Conservation (phyloP, 1,139 yeast genomes). For the Debaryomyces singareniensis region DNA sequence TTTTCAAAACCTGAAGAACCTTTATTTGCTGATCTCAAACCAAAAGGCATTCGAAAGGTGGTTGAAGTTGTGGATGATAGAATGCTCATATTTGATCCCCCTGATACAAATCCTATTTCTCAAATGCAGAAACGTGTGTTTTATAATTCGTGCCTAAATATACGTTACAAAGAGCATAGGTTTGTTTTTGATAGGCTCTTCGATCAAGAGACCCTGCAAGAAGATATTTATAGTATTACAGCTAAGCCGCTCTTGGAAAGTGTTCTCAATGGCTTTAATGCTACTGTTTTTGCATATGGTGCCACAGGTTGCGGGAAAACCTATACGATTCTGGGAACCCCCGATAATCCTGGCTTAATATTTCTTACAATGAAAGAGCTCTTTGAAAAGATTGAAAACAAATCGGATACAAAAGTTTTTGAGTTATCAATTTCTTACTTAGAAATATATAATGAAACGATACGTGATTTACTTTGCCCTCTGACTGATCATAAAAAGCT, state of each 20-base stretch:
- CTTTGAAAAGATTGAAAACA: constrained; percentile 50
- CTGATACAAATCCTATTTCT: constrained; percentile 63
- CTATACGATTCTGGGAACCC: constrained; percentile 77
- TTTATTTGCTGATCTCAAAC: constrained; percentile 13
- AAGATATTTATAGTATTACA: constrained; percentile 60
- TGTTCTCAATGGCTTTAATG: constrained; percentile 77
- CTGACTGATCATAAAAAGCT: constrained; percentile 39
- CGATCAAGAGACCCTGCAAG: constrained; percentile 58
- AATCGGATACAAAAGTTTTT: constrained; percentile 48
- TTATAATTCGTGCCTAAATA: constrained; percentile 27
- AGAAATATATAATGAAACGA: constrained; percentile 87
- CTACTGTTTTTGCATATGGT: constrained; percentile 95
- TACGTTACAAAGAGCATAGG: constrained; percentile 67
- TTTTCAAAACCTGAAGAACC: constrained; percentile 16
- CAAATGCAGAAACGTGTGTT: constrained; percentile 56
- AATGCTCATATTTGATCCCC: constrained; percentile 88
- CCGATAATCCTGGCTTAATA: constrained; percentile 72
- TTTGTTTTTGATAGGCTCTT: constrained; percentile 80
- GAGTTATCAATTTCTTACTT: constrained; percentile 68
- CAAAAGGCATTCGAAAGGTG: constrained; percentile 61
- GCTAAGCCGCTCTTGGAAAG: constrained; percentile 69
- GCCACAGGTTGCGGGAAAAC: constrained; percentile 99
- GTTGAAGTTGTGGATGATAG: constrained; percentile 81
- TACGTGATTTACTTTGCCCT: constrained; percentile 69
- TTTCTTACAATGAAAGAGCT: constrained; percentile 75